Base-by-base conservation (phyloP, 2,329 filamentous ascomycete genomes). In the Sclerotinia nivalis region DNA sequence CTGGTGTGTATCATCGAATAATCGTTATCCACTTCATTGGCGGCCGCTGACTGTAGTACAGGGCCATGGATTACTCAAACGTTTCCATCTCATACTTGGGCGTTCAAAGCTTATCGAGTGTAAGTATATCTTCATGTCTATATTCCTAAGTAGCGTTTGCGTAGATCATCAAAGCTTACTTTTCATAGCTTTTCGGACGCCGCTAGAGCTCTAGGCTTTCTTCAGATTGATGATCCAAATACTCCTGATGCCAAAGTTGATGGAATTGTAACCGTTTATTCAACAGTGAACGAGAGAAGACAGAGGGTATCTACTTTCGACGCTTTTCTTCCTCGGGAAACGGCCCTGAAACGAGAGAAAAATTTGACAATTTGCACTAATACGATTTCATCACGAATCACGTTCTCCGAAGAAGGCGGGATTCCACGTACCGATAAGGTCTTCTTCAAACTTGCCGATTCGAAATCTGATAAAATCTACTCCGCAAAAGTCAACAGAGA, bases 251-350 rank as follows among this genome's bases (percentile, higher is more conserved):
- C 65, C 20, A 31, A 54, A 12, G 5, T 12, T n/a, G 71, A 72
- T 52, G 71, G 69, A 20, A 6, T 72, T 12, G 45, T n/a, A 52
- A 55, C 45, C 9, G 31, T 72, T 1, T 65, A 64, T 40, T 8
- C 40, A 25, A 72, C 71, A 52, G 45, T 72, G 2, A 49, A 67
- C 20, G 45, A 68, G 47, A 60, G 66, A 28, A 61, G 45, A 2
- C 28, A 70, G 50, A 69, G 71, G 28, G 71, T 72, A 43, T 72
- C 71, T 18, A 68, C 56, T 1, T 62, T 70, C 18, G 70, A 71
- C 13, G 68, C 68, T 12, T 71, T 71, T 59, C 67, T 71, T 52
- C 49, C 68, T n/a, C 20, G 34, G 20, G n/a, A 65, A 54, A n/a
- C 31, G 15, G 70, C 68, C 2, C 22, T 71, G 12, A 4, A 61